Conservation (phyloP, 2,329 filamentous ascomycete genomes). For the Sporothrix inflata region DNA sequence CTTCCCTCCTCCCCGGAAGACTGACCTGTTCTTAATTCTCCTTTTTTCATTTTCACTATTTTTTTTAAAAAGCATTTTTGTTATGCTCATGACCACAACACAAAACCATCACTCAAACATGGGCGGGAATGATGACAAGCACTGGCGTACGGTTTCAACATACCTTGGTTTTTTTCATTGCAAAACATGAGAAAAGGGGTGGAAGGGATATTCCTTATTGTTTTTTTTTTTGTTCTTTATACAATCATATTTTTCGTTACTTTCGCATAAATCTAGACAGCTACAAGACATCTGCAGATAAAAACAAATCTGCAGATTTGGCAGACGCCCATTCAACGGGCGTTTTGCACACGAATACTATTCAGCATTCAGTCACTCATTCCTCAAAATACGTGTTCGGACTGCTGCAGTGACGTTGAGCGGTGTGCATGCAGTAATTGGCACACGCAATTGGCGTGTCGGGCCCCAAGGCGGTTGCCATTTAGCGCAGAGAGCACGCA, state of each 20-base stretch:
- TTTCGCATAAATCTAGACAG: constrained; percentile 12
- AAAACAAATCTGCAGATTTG: constrained; percentile 1
- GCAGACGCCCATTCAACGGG: constrained; percentile 5
- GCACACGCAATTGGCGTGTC: not conserved
- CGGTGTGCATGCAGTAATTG: not conserved
- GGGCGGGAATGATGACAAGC: constrained; percentile 31
- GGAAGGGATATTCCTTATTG: constrained; percentile 12
- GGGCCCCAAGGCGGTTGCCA: not conserved
- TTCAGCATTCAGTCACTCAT: not conserved
- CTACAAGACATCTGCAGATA: constrained; percentile 6
- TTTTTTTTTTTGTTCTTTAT: not conserved
- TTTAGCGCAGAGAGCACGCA: constrained; percentile 18
- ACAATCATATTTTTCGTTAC: not conserved
- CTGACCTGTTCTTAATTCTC: not conserved
- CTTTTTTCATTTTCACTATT: not conserved
- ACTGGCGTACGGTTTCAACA: constrained; percentile 39
- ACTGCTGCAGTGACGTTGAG: not conserved
- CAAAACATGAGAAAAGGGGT: constrained; percentile 15
- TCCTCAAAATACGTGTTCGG: too few species aligned
- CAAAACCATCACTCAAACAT: not conserved
- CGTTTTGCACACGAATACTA: not conserved
- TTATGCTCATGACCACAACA: constrained; percentile 32
- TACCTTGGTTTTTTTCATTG: constrained; percentile 32
- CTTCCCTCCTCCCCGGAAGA: constrained; percentile 18
- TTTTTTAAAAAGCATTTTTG: constrained; percentile 30